Evolutionary conservation across 176 grass and related monocot species (phyloP).

Genomic region (Raddia guianensis): DNA sequence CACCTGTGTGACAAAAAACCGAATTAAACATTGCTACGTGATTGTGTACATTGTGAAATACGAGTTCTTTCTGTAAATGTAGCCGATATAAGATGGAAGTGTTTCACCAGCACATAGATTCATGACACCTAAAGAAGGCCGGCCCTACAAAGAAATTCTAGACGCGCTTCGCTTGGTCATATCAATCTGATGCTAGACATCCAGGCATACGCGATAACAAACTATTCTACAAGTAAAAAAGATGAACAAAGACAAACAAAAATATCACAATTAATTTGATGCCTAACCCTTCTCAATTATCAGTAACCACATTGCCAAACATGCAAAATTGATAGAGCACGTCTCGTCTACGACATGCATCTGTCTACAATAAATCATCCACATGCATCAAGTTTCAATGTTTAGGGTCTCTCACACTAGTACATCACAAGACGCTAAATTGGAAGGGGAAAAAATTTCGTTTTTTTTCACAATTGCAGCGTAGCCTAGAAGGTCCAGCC

Average conservation of each 20-base stretch:
- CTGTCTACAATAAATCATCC: background rate
- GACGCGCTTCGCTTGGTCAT: background rate
- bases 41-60: background rate
- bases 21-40: background rate
- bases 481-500: background rate
- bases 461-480: background rate
- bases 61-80: no score
- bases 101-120: background rate
- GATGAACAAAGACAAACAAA: background rate
- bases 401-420: background rate
- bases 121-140: background rate
- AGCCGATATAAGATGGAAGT: background rate
- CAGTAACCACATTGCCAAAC: background rate
- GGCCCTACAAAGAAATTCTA: background rate
- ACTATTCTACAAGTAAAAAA: background rate
- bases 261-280: background rate
- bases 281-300: background rate
- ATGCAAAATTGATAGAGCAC: background rate
- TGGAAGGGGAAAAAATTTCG: background rate
- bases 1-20: conserved; percentile 55
- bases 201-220: background rate
- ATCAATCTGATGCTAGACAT: background rate
- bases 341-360: background rate
- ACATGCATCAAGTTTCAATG: background rate
- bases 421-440: background rate